Percentiles rank a stretch among this genome's conserved stretches.
These are phyloP conservation scores for Zasmidium angulare DNA, from an alignment of 2,329 filamentous ascomycete species.

Conservation along the genomic window DNA sequence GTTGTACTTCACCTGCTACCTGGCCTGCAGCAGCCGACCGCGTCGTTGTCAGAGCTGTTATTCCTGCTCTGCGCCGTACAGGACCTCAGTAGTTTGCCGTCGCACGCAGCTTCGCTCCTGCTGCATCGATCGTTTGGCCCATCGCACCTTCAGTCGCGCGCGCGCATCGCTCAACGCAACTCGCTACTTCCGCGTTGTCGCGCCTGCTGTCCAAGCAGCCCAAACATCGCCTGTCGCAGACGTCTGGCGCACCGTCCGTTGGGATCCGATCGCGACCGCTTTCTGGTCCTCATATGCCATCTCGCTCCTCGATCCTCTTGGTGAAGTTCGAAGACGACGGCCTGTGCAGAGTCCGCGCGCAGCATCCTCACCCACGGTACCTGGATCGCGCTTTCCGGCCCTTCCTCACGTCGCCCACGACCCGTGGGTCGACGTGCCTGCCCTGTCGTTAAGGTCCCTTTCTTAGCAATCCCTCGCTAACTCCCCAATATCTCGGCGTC, in stretches of 20 bases:
- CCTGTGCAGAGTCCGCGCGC: not conserved
- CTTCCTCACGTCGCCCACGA: slow-evolving; percentile 11
- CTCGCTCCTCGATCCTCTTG: not conserved
- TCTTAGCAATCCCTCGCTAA: not conserved
- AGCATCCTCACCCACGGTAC: not conserved
- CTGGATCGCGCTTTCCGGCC: slow-evolving; percentile 3
- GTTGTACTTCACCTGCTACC: not conserved
- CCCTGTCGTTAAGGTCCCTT: slow-evolving; percentile 7
- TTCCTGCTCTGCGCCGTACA: not conserved
- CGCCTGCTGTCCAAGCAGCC: not conserved
- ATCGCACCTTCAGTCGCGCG: not conserved
- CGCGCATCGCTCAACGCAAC: not conserved
- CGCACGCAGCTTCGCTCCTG: not conserved
- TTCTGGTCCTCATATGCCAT: slow-evolving; percentile 11
- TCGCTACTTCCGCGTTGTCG: not conserved
- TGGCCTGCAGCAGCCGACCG: not conserved
- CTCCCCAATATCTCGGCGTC: not conserved
- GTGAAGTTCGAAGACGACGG: slow-evolving; percentile 5
- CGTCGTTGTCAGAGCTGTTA: not conserved
- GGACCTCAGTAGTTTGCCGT: not conserved
- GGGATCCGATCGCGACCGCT: not conserved
- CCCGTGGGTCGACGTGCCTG: slow-evolving; percentile 14
- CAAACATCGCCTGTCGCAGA: not conserved
- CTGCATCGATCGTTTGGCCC: not conserved
- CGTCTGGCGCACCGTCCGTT: not conserved